These are phyloP conservation scores for Discostella stelligera DNA, from an alignment of 352 stramenopile species.

Conservation along the genomic window DNA sequence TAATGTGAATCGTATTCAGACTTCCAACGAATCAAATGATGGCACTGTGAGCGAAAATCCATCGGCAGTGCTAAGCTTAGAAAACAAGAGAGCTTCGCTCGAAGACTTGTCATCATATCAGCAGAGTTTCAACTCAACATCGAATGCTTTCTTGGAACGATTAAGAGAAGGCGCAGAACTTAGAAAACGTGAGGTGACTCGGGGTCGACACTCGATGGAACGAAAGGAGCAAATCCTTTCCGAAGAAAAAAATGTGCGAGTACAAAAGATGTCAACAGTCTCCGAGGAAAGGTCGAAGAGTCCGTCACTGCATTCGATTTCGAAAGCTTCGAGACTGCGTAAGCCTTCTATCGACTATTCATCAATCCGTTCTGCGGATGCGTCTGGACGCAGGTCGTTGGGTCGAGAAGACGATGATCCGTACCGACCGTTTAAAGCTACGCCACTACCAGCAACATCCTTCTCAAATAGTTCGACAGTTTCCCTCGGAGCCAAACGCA, in stretches of 20 bases:
- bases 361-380: conserved; percentile 8
- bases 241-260: conserved; percentile 28
- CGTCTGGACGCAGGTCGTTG: too few relatives aligned
- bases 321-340: not conserved
- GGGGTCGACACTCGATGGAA: conserved; percentile 43
- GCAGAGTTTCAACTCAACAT: conserved; percentile 43
- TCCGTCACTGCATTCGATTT: conserved; percentile 5
- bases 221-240: conserved; percentile 47
- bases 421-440: conserved; percentile 40
- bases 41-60: not conserved
- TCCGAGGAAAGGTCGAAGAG: conserved; percentile 20
- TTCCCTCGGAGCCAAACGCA: conserved; percentile 22
- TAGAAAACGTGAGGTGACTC: conserved; percentile 46
- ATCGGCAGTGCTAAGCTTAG: not conserved
- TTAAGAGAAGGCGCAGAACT: conserved; percentile 38
- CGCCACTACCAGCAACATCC: conserved; percentile 11
- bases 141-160: conserved; percentile 46
- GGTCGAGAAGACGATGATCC: conserved; percentile 16
- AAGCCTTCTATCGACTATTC: too few relatives aligned
- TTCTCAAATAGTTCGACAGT: conserved; percentile 1
- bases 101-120: conserved; percentile 48
- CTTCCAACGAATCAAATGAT: not conserved
- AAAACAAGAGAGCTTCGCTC: conserved; percentile 26
- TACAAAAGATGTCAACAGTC: conserved; percentile 18
- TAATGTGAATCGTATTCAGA: not conserved